Evolutionary conservation across 108 stramenopile species (phyloP).

Genomic region (Aurantiochytrium sp.): DNA sequence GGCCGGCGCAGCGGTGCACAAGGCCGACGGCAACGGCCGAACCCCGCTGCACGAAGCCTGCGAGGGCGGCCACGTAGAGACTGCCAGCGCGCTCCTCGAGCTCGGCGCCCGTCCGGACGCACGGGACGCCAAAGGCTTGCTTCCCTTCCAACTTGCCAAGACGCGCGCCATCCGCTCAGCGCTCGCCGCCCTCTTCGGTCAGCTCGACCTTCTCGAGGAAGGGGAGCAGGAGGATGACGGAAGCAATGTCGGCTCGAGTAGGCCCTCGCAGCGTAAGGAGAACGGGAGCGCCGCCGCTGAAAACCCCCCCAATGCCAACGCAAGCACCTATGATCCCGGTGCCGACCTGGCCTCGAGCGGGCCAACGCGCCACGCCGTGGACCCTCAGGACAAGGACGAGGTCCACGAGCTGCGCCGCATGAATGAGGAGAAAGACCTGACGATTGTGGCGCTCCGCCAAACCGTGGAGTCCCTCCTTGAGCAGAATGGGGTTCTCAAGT

Average conservation of each 20-base stretch:
- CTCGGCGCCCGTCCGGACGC: not conserved
- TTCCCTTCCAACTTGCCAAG: not conserved
- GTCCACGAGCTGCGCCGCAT: not conserved
- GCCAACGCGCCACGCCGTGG: too few species aligned
- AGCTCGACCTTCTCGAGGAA: not conserved
- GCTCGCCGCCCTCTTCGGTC: not conserved
- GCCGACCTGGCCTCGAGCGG: too few species aligned
- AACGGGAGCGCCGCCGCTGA: too few species aligned
- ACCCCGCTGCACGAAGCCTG: constrained; percentile 18
- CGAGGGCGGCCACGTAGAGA: not conserved
- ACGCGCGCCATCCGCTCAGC: not conserved
- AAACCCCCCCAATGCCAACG: too few species aligned
- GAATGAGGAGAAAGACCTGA: not conserved
- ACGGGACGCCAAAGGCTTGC: not conserved
- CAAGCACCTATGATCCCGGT: too few species aligned
- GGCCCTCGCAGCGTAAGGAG: too few species aligned
- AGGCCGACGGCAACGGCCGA: not conserved
- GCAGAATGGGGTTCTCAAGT: constrained; percentile 3
- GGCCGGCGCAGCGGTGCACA: not conserved
- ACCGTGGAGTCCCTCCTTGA: not conserved
- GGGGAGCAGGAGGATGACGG: not conserved
- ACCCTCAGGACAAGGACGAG: not conserved
- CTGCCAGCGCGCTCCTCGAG: not conserved
- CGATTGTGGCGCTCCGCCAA: not conserved
- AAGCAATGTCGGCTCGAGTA: too few species aligned